Evolutionary conservation across 2,329 filamentous ascomycete genomes (phyloP).

Genomic region (Arthrocladium fulminans): DNA sequence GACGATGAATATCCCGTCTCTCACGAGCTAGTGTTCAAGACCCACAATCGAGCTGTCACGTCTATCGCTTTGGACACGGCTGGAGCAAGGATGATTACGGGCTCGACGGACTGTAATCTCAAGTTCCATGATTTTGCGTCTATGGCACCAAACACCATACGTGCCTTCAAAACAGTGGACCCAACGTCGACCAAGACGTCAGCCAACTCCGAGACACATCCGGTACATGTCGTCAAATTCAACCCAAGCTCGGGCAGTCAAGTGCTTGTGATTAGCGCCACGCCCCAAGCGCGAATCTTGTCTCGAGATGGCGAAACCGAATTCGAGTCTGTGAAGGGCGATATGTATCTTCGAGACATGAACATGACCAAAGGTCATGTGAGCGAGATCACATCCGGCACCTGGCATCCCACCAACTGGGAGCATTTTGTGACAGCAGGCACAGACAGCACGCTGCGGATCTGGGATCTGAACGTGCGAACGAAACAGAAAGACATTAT

Average conservation of each 20-base stretch:
- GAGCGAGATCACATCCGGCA: conserved; percentile 78
- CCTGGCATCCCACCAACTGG: conserved; percentile 81
- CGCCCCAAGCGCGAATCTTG: conserved; percentile 82
- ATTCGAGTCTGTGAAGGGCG: conserved; percentile 88
- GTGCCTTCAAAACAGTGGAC: conserved; percentile 87
- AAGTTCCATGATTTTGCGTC: conserved; percentile 93
- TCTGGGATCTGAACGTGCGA: conserved; percentile 93
- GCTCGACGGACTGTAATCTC: conserved; percentile 79
- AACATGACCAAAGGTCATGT: conserved; percentile 96
- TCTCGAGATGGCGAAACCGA: conserved; percentile 78
- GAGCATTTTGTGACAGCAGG: conserved; percentile 84
- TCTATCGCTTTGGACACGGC: conserved; percentile 75
- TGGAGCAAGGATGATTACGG: conserved; percentile 77
- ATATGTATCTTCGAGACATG: conserved; percentile 97
- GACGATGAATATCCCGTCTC: conserved; percentile 86
- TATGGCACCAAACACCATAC: conserved; percentile 89
- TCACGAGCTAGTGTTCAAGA: conserved; percentile 86
- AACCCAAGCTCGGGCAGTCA: conserved; percentile 70
- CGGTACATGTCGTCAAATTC: conserved; percentile 79
- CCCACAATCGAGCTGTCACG: conserved; percentile 80
- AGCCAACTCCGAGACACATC: conserved; percentile 70
- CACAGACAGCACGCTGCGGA: conserved; percentile 87
- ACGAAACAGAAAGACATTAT: conserved; percentile 86
- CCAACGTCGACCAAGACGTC: conserved; percentile 68
- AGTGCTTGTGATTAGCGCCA: conserved; percentile 79